A percentile compares a stretch with the other conserved stretches of the same genome.
Conservation (phyloP, 352 stramenopile species). For the Phytophthora litchii region DNA sequence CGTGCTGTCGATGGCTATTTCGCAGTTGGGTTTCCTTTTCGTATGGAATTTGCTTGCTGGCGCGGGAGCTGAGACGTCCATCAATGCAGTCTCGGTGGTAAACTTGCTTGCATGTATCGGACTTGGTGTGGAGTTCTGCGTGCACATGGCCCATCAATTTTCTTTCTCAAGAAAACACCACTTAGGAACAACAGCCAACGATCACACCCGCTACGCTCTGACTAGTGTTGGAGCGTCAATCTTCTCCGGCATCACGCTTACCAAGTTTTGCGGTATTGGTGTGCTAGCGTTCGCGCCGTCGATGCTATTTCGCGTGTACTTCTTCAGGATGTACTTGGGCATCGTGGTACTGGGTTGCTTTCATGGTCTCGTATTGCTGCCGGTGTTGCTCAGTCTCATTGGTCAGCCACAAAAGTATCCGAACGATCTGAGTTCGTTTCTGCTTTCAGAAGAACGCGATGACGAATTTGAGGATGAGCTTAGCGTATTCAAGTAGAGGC, state of each 20-base stretch:
- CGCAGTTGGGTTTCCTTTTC: slow-evolving; percentile 81
- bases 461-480: slow-evolving; percentile 60
- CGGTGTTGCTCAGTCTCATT: slow-evolving; percentile 80
- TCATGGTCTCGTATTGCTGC: slow-evolving; percentile 81
- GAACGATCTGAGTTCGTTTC: slow-evolving; percentile 73
- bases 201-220: slow-evolving; percentile 80
- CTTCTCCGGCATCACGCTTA: slow-evolving; percentile 92
- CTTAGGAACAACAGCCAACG: slow-evolving; percentile 52
- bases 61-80: slow-evolving; percentile 57
- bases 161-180: slow-evolving; percentile 56
- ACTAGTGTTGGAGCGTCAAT: slow-evolving; percentile 80
- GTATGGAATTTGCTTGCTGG: slow-evolving; percentile 71
- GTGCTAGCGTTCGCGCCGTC: slow-evolving; percentile 91
- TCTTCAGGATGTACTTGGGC: slow-evolving; percentile 93
- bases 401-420: slow-evolving; percentile 52
- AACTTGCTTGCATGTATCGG: slow-evolving; percentile 90
- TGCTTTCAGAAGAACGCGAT: slow-evolving; percentile 71
- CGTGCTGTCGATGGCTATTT: slow-evolving; percentile 82
- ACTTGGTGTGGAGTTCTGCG: slow-evolving; percentile 90
- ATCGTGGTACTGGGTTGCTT: slow-evolving; percentile 90
- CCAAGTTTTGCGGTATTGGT: slow-evolving; percentile 91
- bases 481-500: slow-evolving; percentile 19
- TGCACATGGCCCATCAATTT: slow-evolving; percentile 90
- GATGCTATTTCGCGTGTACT: slow-evolving; percentile 92
- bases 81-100: slow-evolving; percentile 92